Evolutionary conservation across 768 basidiomycete species (phyloP), one percentile per base, ranked within the genome.

Genomic region (Mycena olivaceomarginata): DNA sequence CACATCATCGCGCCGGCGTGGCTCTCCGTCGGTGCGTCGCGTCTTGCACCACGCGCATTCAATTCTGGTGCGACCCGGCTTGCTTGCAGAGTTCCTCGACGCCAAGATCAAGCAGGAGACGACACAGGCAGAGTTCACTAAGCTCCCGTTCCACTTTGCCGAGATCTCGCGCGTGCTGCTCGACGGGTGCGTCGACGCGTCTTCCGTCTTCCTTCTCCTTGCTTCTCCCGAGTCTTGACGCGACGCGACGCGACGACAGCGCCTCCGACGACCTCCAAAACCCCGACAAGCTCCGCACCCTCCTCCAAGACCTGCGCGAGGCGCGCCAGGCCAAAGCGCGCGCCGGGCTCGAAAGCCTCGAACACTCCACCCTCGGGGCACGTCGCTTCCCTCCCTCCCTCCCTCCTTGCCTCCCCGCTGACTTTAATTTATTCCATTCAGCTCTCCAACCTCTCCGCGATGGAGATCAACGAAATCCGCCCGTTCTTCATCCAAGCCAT

Each of bases 241-340:
- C 48, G 48, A 67, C 66, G 48, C 48, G 48, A 67, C 66, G 48
- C 37, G 66, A 67, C 31, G 31, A 43, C 37, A 99, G 98, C 0
- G 98, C 98, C 0, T 90, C 96, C 11, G 98, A 99, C 82, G 98
- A 99, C 79, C 87, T 99, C 10, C 92, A 94, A 70, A 93, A 93
- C 73, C 92, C 97, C 5, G 97, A 98, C 71, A 95, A 93, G 79
- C 87, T 99, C 25, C 92, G 96, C 7, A 93, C 94, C 7, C 86
- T 99, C 2, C 90, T 99, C 22, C 98, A 99, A 84, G 97, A 98
- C 82, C 88, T 99, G n/a, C 94, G 98, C 15, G 98, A 99, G 87
- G 96, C 96, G 15, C 91, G 98, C 51, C 98, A 99, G 84, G 95
- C 97, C 10, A 99, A 99, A 83, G 94, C 95, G 86, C 88, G 98